These are phyloP conservation scores for Mycena olivaceomarginata DNA, from an alignment of 768 basidiomycete species.

Conservation along the genomic window DNA sequence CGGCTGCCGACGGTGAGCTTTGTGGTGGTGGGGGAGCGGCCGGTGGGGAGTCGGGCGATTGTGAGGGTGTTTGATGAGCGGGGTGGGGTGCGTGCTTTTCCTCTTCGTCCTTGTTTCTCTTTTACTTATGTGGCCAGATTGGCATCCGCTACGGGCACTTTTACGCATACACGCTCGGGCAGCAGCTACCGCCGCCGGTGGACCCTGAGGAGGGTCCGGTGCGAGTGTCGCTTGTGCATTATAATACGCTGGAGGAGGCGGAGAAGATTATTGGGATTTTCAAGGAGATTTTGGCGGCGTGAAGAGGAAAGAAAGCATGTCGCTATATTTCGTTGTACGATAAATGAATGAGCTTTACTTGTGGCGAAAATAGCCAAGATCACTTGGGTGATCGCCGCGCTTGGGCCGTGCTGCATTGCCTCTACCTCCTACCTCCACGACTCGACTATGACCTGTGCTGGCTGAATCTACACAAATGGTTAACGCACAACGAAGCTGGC, in stretches of 20 bases:
- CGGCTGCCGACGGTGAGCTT: constrained; percentile 85
- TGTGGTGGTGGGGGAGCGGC: constrained; percentile 75
- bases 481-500: constrained; percentile 31
- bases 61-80: constrained; percentile 80
- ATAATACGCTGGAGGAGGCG: constrained; percentile 86
- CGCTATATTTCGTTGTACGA: too few species aligned
- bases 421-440: not conserved
- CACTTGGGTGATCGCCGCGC: too few species aligned
- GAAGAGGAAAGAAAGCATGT: too few species aligned
- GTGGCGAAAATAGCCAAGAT: too few species aligned
- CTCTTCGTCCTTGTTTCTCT: not conserved
- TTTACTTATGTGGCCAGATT: constrained; percentile 64
- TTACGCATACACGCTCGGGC: constrained; percentile 82
- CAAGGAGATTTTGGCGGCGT: constrained; percentile 66
- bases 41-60: constrained; percentile 77
- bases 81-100: constrained; percentile 69
- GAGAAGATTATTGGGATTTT: constrained; percentile 73
- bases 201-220: constrained; percentile 81
- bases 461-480: constrained; percentile 12
- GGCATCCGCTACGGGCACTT: constrained; percentile 89
- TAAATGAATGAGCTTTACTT: too few species aligned
- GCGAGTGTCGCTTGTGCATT: constrained; percentile 86
- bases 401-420: not conserved
- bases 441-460: constrained; percentile 14
- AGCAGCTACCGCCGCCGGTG: constrained; percentile 71